These are phyloP conservation scores for Haplographium delicatum DNA, from an alignment of 495 filamentous ascomycete genomes.

Conservation along the genomic window DNA sequence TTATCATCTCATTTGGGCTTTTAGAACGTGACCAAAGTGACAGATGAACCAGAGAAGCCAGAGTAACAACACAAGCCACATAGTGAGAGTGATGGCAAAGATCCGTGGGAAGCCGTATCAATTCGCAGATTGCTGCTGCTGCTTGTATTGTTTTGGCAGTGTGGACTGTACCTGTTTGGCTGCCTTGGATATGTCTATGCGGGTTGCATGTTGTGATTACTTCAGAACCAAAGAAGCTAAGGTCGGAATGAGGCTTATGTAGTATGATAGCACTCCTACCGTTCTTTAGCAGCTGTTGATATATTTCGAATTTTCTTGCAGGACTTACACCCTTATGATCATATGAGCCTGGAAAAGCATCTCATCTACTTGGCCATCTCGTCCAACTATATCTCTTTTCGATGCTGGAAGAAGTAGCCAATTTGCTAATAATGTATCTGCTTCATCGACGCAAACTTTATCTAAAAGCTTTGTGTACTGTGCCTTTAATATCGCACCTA, in stretches of 20 bases:
- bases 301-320: neutral
- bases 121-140: conserved; percentile 66
- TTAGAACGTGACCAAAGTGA: conserved; percentile 50
- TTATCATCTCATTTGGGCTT: conserved; percentile 58
- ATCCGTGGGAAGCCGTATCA: conserved; percentile 69
- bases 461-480: conserved; percentile 37
- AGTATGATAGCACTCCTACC: conserved; percentile 41
- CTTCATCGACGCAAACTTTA: conserved; percentile 41
- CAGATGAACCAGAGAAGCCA: conserved; percentile 56
- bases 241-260: neutral
- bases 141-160: conserved; percentile 73
- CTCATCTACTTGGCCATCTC: conserved; percentile 68
- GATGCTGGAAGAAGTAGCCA: conserved; percentile 76
- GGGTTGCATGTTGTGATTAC: conserved; percentile 48
- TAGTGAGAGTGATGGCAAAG: conserved; percentile 77
- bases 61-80: conserved; percentile 77
- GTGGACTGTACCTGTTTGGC: conserved; percentile 58
- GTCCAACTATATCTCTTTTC: conserved; percentile 64
- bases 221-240: conserved; percentile 62
- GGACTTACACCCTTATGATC: conserved; percentile 59
- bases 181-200: too few relatives aligned
- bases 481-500: conserved; percentile 66
- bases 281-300: neutral
- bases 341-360: conserved; percentile 90
- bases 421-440: conserved; percentile 72